Base-by-base conservation (phyloP, 306 rosid genomes). In the Rosa chinensis region DNA sequence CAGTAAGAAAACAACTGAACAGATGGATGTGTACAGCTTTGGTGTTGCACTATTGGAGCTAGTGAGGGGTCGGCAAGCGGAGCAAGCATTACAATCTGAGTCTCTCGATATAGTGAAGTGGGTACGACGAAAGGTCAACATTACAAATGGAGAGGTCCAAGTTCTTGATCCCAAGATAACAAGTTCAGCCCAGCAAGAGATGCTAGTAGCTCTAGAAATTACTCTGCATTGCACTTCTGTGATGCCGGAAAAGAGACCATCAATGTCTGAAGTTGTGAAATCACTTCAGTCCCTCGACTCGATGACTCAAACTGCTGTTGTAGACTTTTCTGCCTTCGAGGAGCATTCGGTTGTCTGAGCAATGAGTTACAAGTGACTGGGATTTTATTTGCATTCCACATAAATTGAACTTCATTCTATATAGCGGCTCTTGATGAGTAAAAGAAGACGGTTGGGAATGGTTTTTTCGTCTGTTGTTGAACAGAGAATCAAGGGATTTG, bases 81-180 rank as follows among this genome's bases (percentile, higher is more conserved):
- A 91, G 86, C 43, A 74, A 74, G 42, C 86, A 20, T 88, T 86
- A 62, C 74, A 88, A 66, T 77, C 70, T 2, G 93, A n/a, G 20
- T 82, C 94, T 40, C 82, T 95, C 12, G 98, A 95, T 80, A 87
- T 95, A 40, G 91, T 95, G 71, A 93, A 89, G 83, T 92, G 97
- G 99, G 99, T 95, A 58, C 83, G 98, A 69, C 82, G 99, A 81
- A 95, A 92, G 90, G 99, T 93, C 75, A 95, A 93, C 85, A 92
- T 95, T 73, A 82, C 83, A 3, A 89, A 92, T 47, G 98, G 99
- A 47, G 86, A 86, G 17, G 32, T 56, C 50, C 98, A 95, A 87
- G 92, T 95, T 55, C 82, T 95, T 55, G 99, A 95, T 81, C 82
- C 83, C 18, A 88, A 89, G 74, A 55, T 93, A 64, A 77, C 90